Evolutionary conservation across 805 yeast species (phyloP), one percentile per base, ranked within the genome.

Genomic region (Teunomyces aglyptinius): DNA sequence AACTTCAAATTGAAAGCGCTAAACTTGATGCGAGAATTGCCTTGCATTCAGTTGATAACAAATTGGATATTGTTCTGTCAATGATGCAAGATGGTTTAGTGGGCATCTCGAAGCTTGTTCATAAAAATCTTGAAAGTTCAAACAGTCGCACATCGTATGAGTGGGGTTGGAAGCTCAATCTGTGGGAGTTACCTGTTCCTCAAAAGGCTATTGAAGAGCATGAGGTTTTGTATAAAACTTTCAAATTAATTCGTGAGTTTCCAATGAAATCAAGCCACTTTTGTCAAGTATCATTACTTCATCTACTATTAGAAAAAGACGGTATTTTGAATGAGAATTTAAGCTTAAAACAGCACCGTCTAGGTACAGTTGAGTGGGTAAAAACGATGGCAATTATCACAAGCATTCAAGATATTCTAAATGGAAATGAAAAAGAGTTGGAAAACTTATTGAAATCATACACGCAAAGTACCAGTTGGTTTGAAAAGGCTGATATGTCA

Each of bases 131-230:
- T 8, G 38, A 31, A 11, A 7, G 11, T 29, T 13, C 18, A 12
- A 41, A 29, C 16, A 39, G 35, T 3, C 34, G 45, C n/a, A 29
- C 36, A 11, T 48, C 64, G 1, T 86, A 76, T 58, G 81, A 78
- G 48, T 83, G 89, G 80, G 78, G 83, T 1, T 85, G 96, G 89
- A 86, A 86, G 57, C 63, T 91, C 34, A 78, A 76, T 36, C 78
- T 80, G 42, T 91, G 97, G 97, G 85, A 85, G 45, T 49, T 86
- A 1, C 88, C 95, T 0, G 50, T 59, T 0, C 73, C 83, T 1
- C 59, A 57, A 2, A 52, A 48, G 0, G 59, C 76, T 0, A 43
- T 45, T 0, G 61, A 69, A 1, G 77, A 72, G 33, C 71, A 78
- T 38, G 77, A 76, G 38, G 65, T 71, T 2, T 63, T 83, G 2